Conservation (phyloP, 495 filamentous ascomycete species). For the Chaetomium cochliodes region DNA sequence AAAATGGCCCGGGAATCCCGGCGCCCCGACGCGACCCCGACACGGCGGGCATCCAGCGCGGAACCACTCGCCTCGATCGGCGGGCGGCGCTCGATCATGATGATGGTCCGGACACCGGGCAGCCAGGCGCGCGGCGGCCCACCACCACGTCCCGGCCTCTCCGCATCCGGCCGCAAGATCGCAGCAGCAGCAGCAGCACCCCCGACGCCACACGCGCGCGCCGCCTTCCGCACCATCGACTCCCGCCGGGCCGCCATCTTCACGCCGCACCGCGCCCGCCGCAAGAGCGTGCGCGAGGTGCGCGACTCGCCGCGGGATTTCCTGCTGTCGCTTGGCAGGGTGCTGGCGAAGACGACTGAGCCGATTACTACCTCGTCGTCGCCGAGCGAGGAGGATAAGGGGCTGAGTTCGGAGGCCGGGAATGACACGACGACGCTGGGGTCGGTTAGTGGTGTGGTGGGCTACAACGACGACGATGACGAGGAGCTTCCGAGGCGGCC, state of each 20-base stretch:
- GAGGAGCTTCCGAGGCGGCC: conserved; percentile 60
- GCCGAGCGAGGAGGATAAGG: conserved; percentile 2
- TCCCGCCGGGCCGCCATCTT: conserved; percentile 67
- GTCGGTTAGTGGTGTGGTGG: conserved; percentile 34
- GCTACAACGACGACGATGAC: conserved; percentile 65
- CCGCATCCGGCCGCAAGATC: conserved; percentile 41
- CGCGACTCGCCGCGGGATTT: conserved; percentile 75
- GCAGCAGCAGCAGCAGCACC: no score
- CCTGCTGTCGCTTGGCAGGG: conserved; percentile 63
- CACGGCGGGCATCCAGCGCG: conserved; percentile 34
- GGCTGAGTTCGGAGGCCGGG: conserved; percentile 1
- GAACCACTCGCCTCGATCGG: conserved; percentile 31
- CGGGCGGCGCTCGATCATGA: conserved; percentile 31
- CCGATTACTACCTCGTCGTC: conserved; percentile 59
- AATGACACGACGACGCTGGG: conserved; percentile 29
- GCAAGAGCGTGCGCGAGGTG: conserved; percentile 64
- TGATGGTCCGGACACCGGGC: conserved; percentile 28
- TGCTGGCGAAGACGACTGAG: conserved; percentile 60
- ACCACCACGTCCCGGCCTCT: conserved; percentile 29
- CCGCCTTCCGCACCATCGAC: conserved; percentile 65
- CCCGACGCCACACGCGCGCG: conserved; percentile 66
- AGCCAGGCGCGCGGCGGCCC: conserved; percentile 25
- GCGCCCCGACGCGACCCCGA: conserved; percentile 35
- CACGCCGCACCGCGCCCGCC: conserved; percentile 64
- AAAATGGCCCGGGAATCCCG: conserved; percentile 34